phyloP scores from a whole-genome alignment of 306 rosid genomes.

The Hylodesmum podocarpum region DNA sequence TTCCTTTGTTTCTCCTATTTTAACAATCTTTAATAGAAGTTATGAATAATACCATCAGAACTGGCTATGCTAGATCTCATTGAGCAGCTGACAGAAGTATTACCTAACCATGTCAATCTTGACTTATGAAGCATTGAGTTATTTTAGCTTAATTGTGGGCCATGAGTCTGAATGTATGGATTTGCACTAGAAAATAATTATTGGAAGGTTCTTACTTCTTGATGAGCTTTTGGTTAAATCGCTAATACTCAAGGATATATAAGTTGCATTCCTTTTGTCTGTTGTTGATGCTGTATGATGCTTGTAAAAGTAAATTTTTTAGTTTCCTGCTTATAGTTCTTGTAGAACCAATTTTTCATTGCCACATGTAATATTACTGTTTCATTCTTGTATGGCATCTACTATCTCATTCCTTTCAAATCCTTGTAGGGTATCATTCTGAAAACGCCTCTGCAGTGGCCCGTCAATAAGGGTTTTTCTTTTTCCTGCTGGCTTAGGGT shows the following conservation, averaged over 20 bases:
- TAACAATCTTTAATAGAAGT: not conserved
- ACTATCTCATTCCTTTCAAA: conserved; percentile 33
- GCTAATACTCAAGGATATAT: not conserved
- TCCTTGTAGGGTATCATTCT: conserved; percentile 77
- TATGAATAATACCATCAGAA: not conserved
- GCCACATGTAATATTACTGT: not conserved
- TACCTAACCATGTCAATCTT: conserved; percentile 1
- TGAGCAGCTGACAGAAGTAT: not conserved
- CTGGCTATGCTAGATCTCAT: not conserved
- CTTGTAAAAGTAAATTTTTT: not conserved
- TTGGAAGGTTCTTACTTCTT: conserved; percentile 8
- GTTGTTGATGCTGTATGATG: conserved; percentile 21
- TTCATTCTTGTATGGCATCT: conserved; percentile 15
- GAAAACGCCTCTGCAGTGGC: conserved; percentile 93
- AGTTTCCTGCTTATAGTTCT: conserved; percentile 15
- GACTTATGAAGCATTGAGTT: not conserved
- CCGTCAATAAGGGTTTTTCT: conserved; percentile 85
- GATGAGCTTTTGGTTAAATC: conserved; percentile 17
- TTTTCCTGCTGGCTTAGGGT: conserved; percentile 97
- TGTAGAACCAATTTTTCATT: conserved; percentile 9
- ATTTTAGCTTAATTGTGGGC: not conserved
- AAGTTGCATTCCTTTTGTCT: not conserved
- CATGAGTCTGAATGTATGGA: not conserved
- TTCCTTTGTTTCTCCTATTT: too few species aligned
- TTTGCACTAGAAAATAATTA: not conserved